Conservation (phyloP, 1,284 basidiomycete genomes). For the Athelia sp. region DNA sequence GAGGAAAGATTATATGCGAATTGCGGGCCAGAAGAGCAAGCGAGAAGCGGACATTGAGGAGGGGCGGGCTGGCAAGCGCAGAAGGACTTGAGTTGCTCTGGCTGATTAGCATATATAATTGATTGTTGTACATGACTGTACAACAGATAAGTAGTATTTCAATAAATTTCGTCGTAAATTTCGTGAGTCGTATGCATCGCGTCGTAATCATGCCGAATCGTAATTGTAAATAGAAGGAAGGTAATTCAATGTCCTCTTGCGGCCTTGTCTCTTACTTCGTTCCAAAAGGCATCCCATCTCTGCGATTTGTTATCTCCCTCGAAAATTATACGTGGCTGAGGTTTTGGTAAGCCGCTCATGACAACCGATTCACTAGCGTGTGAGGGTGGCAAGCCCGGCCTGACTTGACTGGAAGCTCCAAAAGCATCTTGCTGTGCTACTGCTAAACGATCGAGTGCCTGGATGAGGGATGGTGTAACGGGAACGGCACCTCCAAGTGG, state of each 20-base stretch:
- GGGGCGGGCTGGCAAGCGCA: slow-evolving; percentile 37
- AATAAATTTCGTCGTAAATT: background rate
- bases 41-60: slow-evolving; percentile 56
- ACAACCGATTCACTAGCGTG: slow-evolving; percentile 10
- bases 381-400: slow-evolving; percentile 7
- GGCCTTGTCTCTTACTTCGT: slow-evolving; percentile 35
- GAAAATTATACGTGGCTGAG: slow-evolving; percentile 7
- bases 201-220: background rate
- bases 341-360: slow-evolving; percentile 4
- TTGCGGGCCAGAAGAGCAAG: slow-evolving; percentile 70
- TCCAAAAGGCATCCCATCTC: slow-evolving; percentile 47
- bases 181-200: background rate
- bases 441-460: slow-evolving; percentile 51
- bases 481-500: slow-evolving; percentile 37
- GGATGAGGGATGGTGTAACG: slow-evolving; percentile 57
- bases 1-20: slow-evolving; percentile 73
- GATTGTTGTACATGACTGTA: too few relatives aligned
- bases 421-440: slow-evolving; percentile 49
- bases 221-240: background rate
- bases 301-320: slow-evolving; percentile 13
- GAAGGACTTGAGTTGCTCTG: too few relatives aligned
- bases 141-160: too few relatives aligned
- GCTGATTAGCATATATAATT: too few relatives aligned
- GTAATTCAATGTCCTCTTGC: background rate
- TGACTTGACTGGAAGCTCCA: slow-evolving; percentile 11